Conservation (phyloP, 164 flowering plant genomes). For the Berberis vulgaris region DNA sequence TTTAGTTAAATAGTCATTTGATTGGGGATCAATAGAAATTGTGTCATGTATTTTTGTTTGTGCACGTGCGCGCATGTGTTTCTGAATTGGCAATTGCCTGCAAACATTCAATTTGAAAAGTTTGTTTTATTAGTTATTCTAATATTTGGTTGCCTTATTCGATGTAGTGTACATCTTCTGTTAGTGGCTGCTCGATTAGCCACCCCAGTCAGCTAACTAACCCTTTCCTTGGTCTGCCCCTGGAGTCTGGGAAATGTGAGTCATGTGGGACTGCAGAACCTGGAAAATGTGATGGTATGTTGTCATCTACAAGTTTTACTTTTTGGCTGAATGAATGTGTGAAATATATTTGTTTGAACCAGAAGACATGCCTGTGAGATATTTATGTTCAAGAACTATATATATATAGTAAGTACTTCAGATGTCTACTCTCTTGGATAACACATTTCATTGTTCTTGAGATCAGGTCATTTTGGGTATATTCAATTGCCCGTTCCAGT, state of each 20-base stretch:
- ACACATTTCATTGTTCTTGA: constrained; percentile 3
- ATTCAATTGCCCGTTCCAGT: constrained; percentile 76
- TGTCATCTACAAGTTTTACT: not conserved
- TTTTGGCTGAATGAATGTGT: not conserved
- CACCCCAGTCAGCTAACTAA: constrained; percentile 80
- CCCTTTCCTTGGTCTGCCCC: constrained; percentile 86
- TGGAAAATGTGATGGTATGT: constrained; percentile 82
- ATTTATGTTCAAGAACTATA: too few species aligned
- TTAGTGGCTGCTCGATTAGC: constrained; percentile 58
- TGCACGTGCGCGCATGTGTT: too few species aligned
- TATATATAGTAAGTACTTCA: not conserved
- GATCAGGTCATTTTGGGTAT: constrained; percentile 92
- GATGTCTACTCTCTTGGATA: not conserved
- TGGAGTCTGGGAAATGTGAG: constrained; percentile 84
- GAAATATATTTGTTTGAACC: too few species aligned
- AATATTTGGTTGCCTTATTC: not conserved
- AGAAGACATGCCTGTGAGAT: too few species aligned
- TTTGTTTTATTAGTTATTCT: not conserved
- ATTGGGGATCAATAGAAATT: too few species aligned
- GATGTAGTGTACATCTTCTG: constrained; percentile 59
- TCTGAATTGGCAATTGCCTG: not conserved
- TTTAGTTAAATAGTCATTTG: too few species aligned
- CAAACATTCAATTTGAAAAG: not conserved
- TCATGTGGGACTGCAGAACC: constrained; percentile 88
- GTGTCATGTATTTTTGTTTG: too few species aligned